phyloP scores from a whole-genome alignment of 2,329 filamentous ascomycete genomes.

The Penicillium aurantiogriseum region DNA sequence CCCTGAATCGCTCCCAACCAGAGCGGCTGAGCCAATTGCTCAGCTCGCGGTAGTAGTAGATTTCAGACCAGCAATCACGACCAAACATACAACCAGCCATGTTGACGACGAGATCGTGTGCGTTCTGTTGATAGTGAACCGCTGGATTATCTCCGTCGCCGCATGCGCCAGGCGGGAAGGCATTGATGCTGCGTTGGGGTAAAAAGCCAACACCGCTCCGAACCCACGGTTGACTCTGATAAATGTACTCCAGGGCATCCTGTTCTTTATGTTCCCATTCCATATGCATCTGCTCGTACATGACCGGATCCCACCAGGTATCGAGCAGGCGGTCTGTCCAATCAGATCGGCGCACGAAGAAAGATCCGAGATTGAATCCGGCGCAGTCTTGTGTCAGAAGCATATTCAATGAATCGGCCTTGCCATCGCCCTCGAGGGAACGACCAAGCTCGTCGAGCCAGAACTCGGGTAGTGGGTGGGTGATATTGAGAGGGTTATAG shows the following conservation, averaged over 20 bases:
- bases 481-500: slow-evolving; percentile 93
- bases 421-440: slow-evolving; percentile 74
- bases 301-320: slow-evolving; percentile 97
- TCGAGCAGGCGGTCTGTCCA: slow-evolving; percentile 93
- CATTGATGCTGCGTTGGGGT: slow-evolving; percentile 88
- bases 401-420: slow-evolving; percentile 76
- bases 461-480: slow-evolving; percentile 70
- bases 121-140: slow-evolving; percentile 81
- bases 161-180: slow-evolving; percentile 88
- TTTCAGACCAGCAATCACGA: slow-evolving; percentile 95
- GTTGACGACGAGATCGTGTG: slow-evolving; percentile 92
- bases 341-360: slow-evolving; percentile 79
- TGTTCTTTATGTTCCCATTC: slow-evolving; percentile 99
- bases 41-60: slow-evolving; percentile 90
- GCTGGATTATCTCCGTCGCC: slow-evolving; percentile 59
- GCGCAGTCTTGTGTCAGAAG: slow-evolving; percentile 90
- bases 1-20: slow-evolving; percentile 66
- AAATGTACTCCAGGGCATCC: slow-evolving; percentile 89
- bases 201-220: slow-evolving; percentile 85
- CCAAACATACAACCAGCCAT: slow-evolving; percentile 99
- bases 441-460: slow-evolving; percentile 75
- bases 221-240: slow-evolving; percentile 88
- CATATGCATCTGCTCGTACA: slow-evolving; percentile 98
- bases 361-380: slow-evolving; percentile 95
- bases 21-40: slow-evolving; percentile 87